These are phyloP conservation scores for Malus hybrid DNA, from an alignment of 331 rosid genomes.

Conservation along the genomic window DNA sequence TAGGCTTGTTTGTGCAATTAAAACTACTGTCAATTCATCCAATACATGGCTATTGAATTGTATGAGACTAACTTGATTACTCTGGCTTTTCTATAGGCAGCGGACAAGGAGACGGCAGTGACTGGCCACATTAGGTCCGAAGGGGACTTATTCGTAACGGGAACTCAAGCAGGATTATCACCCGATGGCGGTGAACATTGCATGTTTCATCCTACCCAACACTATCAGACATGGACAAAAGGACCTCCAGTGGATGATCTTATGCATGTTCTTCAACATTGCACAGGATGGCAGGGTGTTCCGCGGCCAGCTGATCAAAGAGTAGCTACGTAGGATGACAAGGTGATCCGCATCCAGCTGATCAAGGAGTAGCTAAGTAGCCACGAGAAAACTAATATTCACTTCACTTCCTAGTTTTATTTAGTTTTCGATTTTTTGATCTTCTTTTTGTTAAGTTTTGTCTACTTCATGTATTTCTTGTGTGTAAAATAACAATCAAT, in stretches of 20 bases:
- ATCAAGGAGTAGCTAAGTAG: not conserved
- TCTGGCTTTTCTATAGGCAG: slow-evolving; percentile 42
- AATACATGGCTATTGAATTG: not conserved
- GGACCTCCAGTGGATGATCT: slow-evolving; percentile 55
- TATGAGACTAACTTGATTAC: slow-evolving; percentile 7
- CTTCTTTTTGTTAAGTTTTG: not conserved
- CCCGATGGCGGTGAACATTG: slow-evolving; percentile 13
- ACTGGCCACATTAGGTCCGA: slow-evolving; percentile 70
- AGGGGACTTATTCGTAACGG: slow-evolving; percentile 72
- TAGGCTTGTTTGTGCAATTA: not conserved
- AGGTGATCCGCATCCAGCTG: too few species aligned
- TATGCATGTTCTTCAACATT: slow-evolving; percentile 58
- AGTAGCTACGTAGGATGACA: not conserved
- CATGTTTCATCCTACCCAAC: slow-evolving; percentile 59
- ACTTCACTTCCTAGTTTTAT: not conserved
- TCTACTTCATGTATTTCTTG: not conserved
- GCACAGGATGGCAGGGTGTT: slow-evolving; percentile 67
- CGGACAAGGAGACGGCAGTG: slow-evolving; percentile 53
- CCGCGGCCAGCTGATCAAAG: slow-evolving; percentile 50
- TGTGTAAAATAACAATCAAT: not conserved
- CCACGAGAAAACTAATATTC: not conserved
- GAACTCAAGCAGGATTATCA: slow-evolving; percentile 61
- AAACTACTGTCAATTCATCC: not conserved
- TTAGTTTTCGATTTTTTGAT: not conserved
- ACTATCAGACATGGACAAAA: slow-evolving; percentile 57